Base-by-base conservation (phyloP, 768 basidiomycete species). In the Mrakia hoshinonis region DNA sequence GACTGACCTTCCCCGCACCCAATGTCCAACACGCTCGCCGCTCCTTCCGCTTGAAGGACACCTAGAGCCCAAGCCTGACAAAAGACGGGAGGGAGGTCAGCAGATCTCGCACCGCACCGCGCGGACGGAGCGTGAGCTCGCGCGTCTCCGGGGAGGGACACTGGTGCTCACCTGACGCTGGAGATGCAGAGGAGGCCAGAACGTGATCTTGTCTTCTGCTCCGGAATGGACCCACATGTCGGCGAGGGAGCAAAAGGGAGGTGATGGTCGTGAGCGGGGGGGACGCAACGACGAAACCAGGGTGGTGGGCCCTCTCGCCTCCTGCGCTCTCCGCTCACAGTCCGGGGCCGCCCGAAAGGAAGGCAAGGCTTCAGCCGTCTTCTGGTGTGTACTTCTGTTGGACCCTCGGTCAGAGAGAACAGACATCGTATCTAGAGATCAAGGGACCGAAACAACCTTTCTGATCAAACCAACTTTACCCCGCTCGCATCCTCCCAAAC, bases 11-110 rank as follows among this genome's bases (percentile, higher is more conserved):
- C 73, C 4, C 80, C 80, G 64, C 79, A 79, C 24, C 80, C 80
- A 26, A 80, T 76, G 54, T 80, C 80, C n/a, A 80, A 72, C 34
- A 79, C 79, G 36, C 77, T 78, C 60, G 73, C 64, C 15, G 79
- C 77, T 1, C 67, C 60, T 68, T 79, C 78, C 47, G 69, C 73
- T 22, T 73, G 63, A 22, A 80, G 74, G 2, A 79, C 77, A 10
- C 78, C 75, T 60, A 80, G 55, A 0, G 78, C 78, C 80, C 80
- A 80, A 9, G 74, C 74, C 71, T 78, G 64, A 54, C 39, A 38
- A 70, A 4, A 9, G n/a, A 24, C 47, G 13, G 9, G 26, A 22
- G 10, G 2, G 24, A 51, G 29, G 52, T 0, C 20, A 36, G 7
- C 1, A 24, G 48, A 47, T 31, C 60, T 34, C 43, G 34, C 31